A percentile compares a stretch with the other conserved stretches of the same genome.
Conservation (phyloP, 148 eudicot species). For the Vaccinium corymbosum region DNA sequence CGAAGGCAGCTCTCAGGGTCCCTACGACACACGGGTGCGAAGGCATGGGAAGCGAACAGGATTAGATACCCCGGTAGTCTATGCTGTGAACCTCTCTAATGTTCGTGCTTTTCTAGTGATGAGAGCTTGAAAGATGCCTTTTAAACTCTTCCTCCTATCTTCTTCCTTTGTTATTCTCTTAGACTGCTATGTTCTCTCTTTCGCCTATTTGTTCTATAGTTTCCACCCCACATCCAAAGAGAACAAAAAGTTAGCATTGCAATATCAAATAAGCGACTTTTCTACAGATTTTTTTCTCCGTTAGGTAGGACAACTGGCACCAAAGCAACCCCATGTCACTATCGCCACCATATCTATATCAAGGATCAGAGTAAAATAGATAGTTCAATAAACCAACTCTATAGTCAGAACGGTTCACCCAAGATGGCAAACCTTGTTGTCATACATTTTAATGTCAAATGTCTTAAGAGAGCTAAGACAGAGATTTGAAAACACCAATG, state of each 20-base stretch:
- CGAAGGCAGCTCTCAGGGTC: too few relatives aligned
- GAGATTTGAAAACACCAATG: not conserved
- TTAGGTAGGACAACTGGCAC: not conserved
- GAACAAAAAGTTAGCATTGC: not conserved
- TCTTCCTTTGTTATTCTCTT: not conserved
- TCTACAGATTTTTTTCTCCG: not conserved
- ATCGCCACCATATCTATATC: not conserved
- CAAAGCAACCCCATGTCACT: slow-evolving; percentile 7
- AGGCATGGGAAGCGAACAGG: too few relatives aligned
- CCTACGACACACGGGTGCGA: too few relatives aligned
- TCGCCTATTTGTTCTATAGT: not conserved
- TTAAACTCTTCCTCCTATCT: not conserved
- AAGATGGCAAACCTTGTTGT: not conserved
- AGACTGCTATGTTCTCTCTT: not conserved
- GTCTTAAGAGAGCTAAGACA: not conserved
- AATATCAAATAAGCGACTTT: not conserved
- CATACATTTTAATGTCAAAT: not conserved
- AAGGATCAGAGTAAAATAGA: not conserved
- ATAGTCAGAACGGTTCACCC: not conserved
- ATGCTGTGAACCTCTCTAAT: not conserved
- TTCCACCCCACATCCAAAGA: not conserved
- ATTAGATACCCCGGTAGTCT: too few relatives aligned
- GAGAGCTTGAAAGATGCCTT: not conserved
- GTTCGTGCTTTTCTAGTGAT: not conserved
- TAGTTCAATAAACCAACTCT: not conserved